These are phyloP conservation scores for Allantophomopsis lycopodina DNA, from an alignment of 2,329 filamentous ascomycete genomes.

Conservation along the genomic window DNA sequence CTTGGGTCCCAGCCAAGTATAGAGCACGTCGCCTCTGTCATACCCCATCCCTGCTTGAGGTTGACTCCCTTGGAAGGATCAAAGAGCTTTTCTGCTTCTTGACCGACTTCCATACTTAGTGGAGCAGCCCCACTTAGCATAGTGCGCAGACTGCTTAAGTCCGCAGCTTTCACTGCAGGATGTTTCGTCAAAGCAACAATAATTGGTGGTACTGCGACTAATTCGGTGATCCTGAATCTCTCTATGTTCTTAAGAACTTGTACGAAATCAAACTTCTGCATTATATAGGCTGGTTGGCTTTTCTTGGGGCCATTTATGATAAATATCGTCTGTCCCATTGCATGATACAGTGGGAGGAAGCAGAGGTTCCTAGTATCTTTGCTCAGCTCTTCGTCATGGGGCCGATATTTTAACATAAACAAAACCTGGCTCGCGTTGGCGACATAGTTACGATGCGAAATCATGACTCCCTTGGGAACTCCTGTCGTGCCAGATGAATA, in stretches of 20 bases:
- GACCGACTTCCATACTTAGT: slow-evolving; percentile 37
- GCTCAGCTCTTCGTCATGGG: slow-evolving; percentile 24
- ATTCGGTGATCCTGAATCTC: slow-evolving; percentile 51
- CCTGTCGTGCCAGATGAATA: slow-evolving; percentile 43
- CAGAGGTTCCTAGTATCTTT: slow-evolving; percentile 12
- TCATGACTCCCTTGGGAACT: slow-evolving; percentile 23
- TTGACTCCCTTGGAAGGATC: slow-evolving; percentile 31
- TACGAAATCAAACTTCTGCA: slow-evolving; percentile 64
- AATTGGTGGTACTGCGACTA: slow-evolving; percentile 62
- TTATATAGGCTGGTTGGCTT: slow-evolving; percentile 59
- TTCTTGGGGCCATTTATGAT: slow-evolving; percentile 42
- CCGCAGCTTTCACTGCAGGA: slow-evolving; percentile 48
- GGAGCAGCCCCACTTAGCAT: slow-evolving; percentile 60
- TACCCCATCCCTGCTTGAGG: slow-evolving; percentile 68
- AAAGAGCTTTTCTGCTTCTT: slow-evolving; percentile 41
- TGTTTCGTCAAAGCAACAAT: slow-evolving; percentile 61
- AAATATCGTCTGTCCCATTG: slow-evolving; percentile 59
- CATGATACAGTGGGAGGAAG: slow-evolving; percentile 46
- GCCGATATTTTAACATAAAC: slow-evolving; percentile 28
- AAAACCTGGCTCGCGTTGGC: slow-evolving; percentile 33
- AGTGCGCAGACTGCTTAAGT: slow-evolving; percentile 49
- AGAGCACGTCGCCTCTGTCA: slow-evolving; percentile 73
- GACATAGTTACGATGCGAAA: slow-evolving; percentile 18
- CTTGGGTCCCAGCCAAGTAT: slow-evolving; percentile 48
- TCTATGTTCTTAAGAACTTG: slow-evolving; percentile 57